Percentiles rank a stretch among this genome's conserved stretches.
These are phyloP conservation scores for Colletotrichum sublineola DNA, from an alignment of 2,329 filamentous ascomycete genomes.

Conservation along the genomic window DNA sequence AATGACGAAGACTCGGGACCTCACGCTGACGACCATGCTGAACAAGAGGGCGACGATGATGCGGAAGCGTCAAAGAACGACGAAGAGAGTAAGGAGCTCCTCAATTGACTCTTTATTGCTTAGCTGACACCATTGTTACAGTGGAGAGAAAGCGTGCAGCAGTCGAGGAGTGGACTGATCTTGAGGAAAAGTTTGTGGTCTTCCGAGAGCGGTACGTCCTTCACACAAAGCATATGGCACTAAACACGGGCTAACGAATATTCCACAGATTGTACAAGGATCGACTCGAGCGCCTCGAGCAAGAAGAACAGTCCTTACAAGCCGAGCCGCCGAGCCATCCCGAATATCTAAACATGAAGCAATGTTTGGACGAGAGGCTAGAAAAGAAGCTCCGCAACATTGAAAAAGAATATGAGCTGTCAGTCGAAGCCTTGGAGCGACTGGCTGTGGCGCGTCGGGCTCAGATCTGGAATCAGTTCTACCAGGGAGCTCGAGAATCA, in stretches of 20 bases:
- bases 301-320: slow-evolving; percentile 73
- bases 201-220: slow-evolving; percentile 80
- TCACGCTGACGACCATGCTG: slow-evolving; percentile 67
- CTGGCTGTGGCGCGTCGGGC: slow-evolving; percentile 85
- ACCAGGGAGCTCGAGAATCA: slow-evolving; percentile 85
- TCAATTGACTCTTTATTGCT: background rate
- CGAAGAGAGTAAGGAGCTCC: slow-evolving; percentile 70
- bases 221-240: too few relatives aligned
- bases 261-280: slow-evolving; percentile 84
- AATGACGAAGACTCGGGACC: slow-evolving; percentile 59
- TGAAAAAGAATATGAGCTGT: slow-evolving; percentile 79
- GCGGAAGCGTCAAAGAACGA: slow-evolving; percentile 71
- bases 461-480: slow-evolving; percentile 91
- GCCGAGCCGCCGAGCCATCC: slow-evolving; percentile 81
- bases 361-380: slow-evolving; percentile 85
- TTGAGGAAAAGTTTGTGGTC: slow-evolving; percentile 90
- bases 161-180: slow-evolving; percentile 80
- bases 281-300: slow-evolving; percentile 83
- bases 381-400: slow-evolving; percentile 85
- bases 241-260: slow-evolving; percentile 38
- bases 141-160: slow-evolving; percentile 84
- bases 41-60: slow-evolving; percentile 71
- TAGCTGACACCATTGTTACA: slow-evolving; percentile 52
- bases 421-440: slow-evolving; percentile 78
- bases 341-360: slow-evolving; percentile 90